These are phyloP conservation scores for Penicillium freii DNA, from an alignment of 2,329 filamentous ascomycete genomes.

Conservation along the genomic window DNA sequence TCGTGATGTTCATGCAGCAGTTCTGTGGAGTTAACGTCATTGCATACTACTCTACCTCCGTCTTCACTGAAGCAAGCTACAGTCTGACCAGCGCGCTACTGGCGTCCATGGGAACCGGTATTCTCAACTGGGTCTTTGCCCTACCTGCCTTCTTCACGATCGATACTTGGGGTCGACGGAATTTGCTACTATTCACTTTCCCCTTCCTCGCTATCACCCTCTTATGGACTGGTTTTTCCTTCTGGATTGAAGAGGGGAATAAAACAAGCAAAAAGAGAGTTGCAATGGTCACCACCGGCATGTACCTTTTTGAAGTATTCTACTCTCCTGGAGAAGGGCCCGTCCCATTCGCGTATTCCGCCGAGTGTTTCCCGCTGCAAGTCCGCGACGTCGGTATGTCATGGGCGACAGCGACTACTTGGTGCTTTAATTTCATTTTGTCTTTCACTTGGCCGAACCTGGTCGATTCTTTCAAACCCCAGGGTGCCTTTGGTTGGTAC, in stretches of 20 bases:
- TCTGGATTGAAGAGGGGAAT: constrained; percentile 45
- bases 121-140: constrained; percentile 66
- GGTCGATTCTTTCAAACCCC: constrained; percentile 48
- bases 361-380: constrained; percentile 62
- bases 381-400: constrained; percentile 64
- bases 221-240: constrained; percentile 52
- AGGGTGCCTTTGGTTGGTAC: constrained; percentile 58
- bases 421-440: constrained; percentile 57
- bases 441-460: constrained; percentile 55
- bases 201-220: constrained; percentile 56
- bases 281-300: constrained; percentile 44
- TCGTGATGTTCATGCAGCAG: constrained; percentile 60
- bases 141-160: constrained; percentile 64
- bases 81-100: constrained; percentile 53
- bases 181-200: constrained; percentile 62
- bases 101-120: constrained; percentile 63
- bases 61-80: constrained; percentile 59
- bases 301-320: constrained; percentile 52
- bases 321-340: constrained; percentile 59
- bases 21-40: constrained; percentile 57
- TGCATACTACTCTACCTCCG: constrained; percentile 61
- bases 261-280: constrained; percentile 34
- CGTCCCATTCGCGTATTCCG: constrained; percentile 64
- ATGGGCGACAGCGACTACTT: constrained; percentile 54
- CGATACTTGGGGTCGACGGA: constrained; percentile 64